Conservation (phyloP, 805 yeast genomes). For the Torulaspora maleeae region DNA sequence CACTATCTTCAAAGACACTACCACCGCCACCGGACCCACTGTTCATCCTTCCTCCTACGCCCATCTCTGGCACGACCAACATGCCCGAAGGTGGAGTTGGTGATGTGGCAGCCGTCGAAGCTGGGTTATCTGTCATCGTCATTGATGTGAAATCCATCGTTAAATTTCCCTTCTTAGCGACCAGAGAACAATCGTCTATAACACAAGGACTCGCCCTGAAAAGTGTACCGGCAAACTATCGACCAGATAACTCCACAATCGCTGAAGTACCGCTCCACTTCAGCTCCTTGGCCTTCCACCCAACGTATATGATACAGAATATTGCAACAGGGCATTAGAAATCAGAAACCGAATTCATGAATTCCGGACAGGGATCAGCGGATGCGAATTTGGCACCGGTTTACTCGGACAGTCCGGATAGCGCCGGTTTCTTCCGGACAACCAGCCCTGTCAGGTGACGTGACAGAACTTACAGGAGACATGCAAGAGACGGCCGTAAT, state of each 20-base stretch:
- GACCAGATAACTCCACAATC: not conserved
- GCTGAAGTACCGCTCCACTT: not conserved
- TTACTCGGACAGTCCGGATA: not conserved
- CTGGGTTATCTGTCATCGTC: conserved; percentile 14
- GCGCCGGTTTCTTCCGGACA: conserved; percentile 1
- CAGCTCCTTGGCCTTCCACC: not conserved
- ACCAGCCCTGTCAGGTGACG: no score
- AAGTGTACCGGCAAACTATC: not conserved
- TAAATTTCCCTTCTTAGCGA: conserved; percentile 1
- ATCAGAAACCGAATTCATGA: not conserved
- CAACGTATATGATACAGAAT: not conserved
- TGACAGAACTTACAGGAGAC: not conserved
- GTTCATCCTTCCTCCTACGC: conserved; percentile 1
- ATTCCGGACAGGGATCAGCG: not conserved
- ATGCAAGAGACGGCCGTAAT: not conserved
- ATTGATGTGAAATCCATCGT: conserved; percentile 21
- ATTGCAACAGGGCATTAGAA: conserved; percentile 1
- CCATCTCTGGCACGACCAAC: conserved; percentile 1
- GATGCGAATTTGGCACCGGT: not conserved
- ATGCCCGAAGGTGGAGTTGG: conserved; percentile 10
- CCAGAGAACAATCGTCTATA: conserved; percentile 1
- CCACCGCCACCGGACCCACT: conserved; percentile 3
- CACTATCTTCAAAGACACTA: conserved; percentile 2
- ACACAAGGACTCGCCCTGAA: not conserved
- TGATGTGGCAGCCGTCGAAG: conserved; percentile 12